Conservation (phyloP, 179 eudicot genomes). For the Spinacia oleracea region DNA sequence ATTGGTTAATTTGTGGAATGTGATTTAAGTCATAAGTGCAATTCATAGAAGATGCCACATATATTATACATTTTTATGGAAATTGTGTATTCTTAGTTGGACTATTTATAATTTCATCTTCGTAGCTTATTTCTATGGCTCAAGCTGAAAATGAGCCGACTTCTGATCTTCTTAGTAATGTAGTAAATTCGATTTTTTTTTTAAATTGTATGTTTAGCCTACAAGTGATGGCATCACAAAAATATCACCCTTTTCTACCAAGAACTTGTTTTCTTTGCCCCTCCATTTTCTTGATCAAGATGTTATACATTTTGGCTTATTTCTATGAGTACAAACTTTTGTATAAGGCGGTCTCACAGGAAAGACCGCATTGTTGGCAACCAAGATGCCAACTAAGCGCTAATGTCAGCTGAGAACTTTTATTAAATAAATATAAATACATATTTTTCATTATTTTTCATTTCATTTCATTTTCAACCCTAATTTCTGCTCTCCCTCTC, state of each 20-base stretch:
- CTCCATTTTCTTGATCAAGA: background rate
- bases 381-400: too few relatives aligned
- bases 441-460: too few relatives aligned
- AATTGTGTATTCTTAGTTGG: too few relatives aligned
- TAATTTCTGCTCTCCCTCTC: too few relatives aligned
- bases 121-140: constrained; percentile 72
- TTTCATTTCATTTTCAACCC: too few relatives aligned
- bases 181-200: constrained; percentile 39
- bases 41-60: background rate
- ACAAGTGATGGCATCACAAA: background rate
- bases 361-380: too few relatives aligned
- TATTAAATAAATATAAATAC: too few relatives aligned
- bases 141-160: constrained; percentile 75
- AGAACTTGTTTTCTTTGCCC: background rate
- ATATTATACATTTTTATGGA: background rate
- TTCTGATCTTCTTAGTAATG: constrained; percentile 50
- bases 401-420: too few relatives aligned
- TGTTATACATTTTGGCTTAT: background rate
- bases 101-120: too few relatives aligned
- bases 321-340: too few relatives aligned
- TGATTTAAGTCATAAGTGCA: background rate
- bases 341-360: too few relatives aligned
- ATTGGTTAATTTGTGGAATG: background rate
- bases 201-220: background rate
- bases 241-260: too few relatives aligned